These are phyloP conservation scores for Dioscorea cayenensis DNA, from an alignment of 116 monocot species.

Conservation along the genomic window DNA sequence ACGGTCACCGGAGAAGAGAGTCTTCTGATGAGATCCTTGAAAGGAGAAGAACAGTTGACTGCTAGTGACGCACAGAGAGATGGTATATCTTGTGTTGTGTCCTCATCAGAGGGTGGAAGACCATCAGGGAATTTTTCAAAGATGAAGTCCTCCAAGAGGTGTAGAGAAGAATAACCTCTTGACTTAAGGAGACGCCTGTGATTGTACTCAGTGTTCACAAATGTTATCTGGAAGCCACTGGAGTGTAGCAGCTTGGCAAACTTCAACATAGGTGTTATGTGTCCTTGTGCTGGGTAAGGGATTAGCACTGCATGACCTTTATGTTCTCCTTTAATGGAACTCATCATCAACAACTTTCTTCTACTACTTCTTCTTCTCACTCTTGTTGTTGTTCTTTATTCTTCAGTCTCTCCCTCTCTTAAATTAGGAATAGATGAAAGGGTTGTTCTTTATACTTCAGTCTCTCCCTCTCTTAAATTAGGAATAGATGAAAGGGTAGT, in stretches of 20 bases:
- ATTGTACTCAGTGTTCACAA: constrained; percentile 19
- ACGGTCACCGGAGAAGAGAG: constrained; percentile 11
- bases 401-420: too few species aligned
- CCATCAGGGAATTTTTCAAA: constrained; percentile 21
- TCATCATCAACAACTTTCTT: too few species aligned
- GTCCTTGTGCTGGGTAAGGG: constrained; percentile 20
- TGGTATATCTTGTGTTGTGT: constrained; percentile 7
- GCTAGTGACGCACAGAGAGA: constrained; percentile 8
- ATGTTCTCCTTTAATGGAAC: too few species aligned
- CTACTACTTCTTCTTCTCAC: too few species aligned
- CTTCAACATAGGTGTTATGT: constrained; percentile 30
- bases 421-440: too few species aligned
- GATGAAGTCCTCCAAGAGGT: constrained; percentile 9
- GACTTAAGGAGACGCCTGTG: constrained; percentile 10
- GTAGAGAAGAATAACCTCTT: constrained; percentile 2
- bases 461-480: too few species aligned
- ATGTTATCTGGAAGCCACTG: constrained; percentile 25
- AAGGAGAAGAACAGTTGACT: constrained; percentile 11
- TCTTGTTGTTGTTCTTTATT: too few species aligned
- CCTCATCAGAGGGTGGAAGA: constrained; percentile 3
- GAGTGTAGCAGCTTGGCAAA: constrained; percentile 25
- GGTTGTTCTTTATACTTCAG: too few species aligned
- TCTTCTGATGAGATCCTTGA: constrained; percentile 6
- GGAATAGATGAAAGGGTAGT: too few species aligned
- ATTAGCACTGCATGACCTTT: constrained; percentile 9